Evolutionary conservation across 148 eudicot genomes (phyloP), one percentile per base, ranked within the genome.

Genomic region (Cornus kousa): DNA sequence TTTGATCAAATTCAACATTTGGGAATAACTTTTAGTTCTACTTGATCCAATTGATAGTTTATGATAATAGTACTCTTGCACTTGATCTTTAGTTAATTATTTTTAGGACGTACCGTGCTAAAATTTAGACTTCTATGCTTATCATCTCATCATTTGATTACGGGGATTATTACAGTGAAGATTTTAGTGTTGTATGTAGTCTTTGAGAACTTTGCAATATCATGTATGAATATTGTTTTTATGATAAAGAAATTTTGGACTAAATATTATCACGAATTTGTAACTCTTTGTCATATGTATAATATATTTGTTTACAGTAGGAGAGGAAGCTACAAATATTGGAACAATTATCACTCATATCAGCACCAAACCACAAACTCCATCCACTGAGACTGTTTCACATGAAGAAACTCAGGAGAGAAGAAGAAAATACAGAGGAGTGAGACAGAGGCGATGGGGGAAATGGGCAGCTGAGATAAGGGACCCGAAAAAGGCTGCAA

Each of bases 401-500:
- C 59, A 62, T 3, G 74, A 81, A 64, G 87, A 82, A 67, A 28
- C 64, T 12, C 86, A 86, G 8, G 91, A 88, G 64, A 70, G 84
- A 57, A 83, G 86, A 62, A 80, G 89, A 12, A 85, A 85, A 57
- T 92, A 92, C 83, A 85, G 97, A 68, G 97, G 97, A 77, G 94
- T 90, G 20, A 85, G 97, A 2, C 97, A 89, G 39, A 46, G 93
- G 55, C 93, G 93, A 5, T 92, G 96, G 96, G 93, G 96, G 0
- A 92, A 92, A 86, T 92, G 97, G 97, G 97, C 97, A 4, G 94
- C 94, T 0, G 94, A 92, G 74, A 92, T 92, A n/a, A 70, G 97
- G 14, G 94, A 92, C 73, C 94, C 97, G 9, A 92, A 92, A 80
- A 92, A 92, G 24, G 94, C 97, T 0, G 97, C 97, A 39, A 83